Base-by-base conservation (phyloP, 2,329 filamentous ascomycete genomes). In the Ophiostoma angusticollis region DNA sequence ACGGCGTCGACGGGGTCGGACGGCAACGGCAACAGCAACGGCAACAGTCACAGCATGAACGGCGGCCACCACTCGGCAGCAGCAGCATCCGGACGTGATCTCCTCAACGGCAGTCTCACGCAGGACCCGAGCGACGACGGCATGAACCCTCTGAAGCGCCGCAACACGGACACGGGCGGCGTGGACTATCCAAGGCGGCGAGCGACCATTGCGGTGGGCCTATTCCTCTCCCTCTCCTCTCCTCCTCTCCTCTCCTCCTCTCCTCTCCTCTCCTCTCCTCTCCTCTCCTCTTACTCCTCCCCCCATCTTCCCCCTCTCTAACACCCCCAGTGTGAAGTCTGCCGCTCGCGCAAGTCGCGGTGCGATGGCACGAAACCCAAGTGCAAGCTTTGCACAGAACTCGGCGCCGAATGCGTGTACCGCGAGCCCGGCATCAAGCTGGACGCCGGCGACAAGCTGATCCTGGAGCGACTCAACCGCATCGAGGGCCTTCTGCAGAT, bases 391-490 rank as follows among this genome's bases (percentile, higher is more conserved):
- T 91, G 84, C 60, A 77, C 79, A 9, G 84, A 89, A 55, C 65
- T 89, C 29, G 81, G 83, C 39, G 84, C 82, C 31, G 81, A 89
- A 46, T 91, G 84, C 58, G 71, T 87, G 47, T 91, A 91, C 57
- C 74, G 84, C 46, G 84, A 91, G 55, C 84, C 84, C 6, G 83
- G 83, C 3, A 84, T 89, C 64, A 91, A 91, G 60, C 72, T 91
- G 9, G 84, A 91, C 55, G 82, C 83, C 25, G 84, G 84, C 47
- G 84, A 89, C 63, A 89, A 87, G 61, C 66, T 91, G 41, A 91
- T 91, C 45, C 63, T 91, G 27, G 84, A 89, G 54, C 78, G 80
- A 40, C 65, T 91, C 25, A 75, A 71, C 50, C 76, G 80, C 38
- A 87, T 91, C 51, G 84, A 91, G 57, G 80, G 69, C 36, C 63